Evolutionary conservation across 2,329 filamentous ascomycete species (phyloP).

Genomic region (Epichloe coenophiala): DNA sequence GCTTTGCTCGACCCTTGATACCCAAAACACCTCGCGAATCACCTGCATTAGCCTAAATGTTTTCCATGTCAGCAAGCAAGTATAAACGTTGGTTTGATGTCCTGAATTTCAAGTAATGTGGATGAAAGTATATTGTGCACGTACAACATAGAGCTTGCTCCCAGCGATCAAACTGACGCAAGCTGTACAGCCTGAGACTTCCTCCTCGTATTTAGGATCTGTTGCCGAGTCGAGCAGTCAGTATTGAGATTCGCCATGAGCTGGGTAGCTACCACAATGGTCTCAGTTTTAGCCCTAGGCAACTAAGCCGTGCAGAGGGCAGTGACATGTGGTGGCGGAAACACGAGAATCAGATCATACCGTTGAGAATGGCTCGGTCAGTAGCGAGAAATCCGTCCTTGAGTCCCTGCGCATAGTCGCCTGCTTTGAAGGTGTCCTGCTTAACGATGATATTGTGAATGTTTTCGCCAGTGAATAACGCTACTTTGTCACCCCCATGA

Average conservation of each 20-base stretch:
- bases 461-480: conserved; percentile 80
- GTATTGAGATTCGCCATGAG: not conserved
- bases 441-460: conserved; percentile 90
- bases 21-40: conserved; percentile 91
- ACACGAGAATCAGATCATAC: conserved; percentile 34
- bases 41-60: conserved; percentile 74
- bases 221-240: conserved; percentile 7
- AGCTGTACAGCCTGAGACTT: conserved; percentile 94
- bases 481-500: conserved; percentile 93
- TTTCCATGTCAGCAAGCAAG: conserved; percentile 8
- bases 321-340: not conserved
- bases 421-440: conserved; percentile 83
- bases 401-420: conserved; percentile 86
- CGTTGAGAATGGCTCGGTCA: conserved; percentile 87
- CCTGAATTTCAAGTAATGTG: not conserved
- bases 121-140: conserved; percentile 25
- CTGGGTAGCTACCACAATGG: not conserved
- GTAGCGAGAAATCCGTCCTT: conserved; percentile 97
- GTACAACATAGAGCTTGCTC: conserved; percentile 88
- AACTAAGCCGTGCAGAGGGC: not conserved
- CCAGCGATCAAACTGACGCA: conserved; percentile 80
- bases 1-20: conserved; percentile 94
- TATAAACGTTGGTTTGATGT: not conserved
- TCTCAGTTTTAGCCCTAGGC: not conserved
- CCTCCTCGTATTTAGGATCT: conserved; percentile 96